These are phyloP conservation scores for Podila epicladia DNA, from an alignment of 192 early-diverging fungal species.

Conservation along the genomic window DNA sequence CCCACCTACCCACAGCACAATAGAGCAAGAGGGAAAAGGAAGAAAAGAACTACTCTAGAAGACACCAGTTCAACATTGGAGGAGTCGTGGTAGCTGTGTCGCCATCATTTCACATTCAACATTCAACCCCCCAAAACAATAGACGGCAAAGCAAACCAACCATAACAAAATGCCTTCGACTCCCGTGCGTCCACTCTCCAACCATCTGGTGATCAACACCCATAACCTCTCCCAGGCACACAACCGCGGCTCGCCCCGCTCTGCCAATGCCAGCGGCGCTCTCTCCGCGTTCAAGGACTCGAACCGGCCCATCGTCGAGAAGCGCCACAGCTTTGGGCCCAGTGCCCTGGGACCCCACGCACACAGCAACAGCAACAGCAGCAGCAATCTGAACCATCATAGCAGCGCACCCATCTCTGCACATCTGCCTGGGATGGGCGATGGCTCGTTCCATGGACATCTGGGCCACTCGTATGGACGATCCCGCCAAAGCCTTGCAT, in stretches of 20 bases:
- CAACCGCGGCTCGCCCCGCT: constrained; percentile 45
- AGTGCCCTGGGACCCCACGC: constrained; percentile 7
- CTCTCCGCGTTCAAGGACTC: constrained; percentile 24
- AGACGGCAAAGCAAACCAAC: too few species aligned
- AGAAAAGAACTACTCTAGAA: too few species aligned
- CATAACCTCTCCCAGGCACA: constrained; percentile 51
- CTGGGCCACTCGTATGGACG: constrained; percentile 28
- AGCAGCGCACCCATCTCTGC: neutral
- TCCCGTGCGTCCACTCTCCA: constrained; percentile 37
- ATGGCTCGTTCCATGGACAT: constrained; percentile 15
- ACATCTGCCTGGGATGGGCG: neutral
- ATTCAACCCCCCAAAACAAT: neutral
- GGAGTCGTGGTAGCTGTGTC: too few species aligned
- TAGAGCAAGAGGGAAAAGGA: too few species aligned
- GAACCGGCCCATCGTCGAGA: constrained; percentile 22
- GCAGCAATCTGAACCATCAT: neutral
- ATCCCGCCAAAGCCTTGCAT: constrained; percentile 25
- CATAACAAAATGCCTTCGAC: constrained; percentile 34
- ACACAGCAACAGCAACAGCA: neutral
- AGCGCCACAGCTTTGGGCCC: constrained; percentile 38
- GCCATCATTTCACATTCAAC: neutral
- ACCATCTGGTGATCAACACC: constrained; percentile 49
- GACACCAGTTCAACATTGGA: too few species aligned
- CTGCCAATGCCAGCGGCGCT: constrained; percentile 21
- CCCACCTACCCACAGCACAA: too few species aligned